A percentile compares a stretch with the other conserved stretches of the same genome.
Conservation (phyloP, 306 rosid genomes). For the Astragalus membranaceus region DNA sequence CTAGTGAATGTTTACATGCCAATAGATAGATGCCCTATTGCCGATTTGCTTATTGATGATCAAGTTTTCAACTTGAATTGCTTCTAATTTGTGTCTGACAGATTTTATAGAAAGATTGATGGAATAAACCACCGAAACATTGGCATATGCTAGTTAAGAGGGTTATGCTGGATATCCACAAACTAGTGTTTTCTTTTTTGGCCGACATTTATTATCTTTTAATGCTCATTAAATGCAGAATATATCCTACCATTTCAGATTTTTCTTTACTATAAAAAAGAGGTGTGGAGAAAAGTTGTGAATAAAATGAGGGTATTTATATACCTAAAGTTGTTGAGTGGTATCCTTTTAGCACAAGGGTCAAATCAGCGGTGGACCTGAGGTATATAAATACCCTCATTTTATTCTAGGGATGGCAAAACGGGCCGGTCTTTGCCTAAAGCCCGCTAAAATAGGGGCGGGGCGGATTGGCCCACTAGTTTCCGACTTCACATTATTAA, state of each 20-base stretch:
- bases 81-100: too few species aligned
- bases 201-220: too few species aligned
- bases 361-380: too few species aligned
- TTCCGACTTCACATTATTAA: too few species aligned
- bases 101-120: too few species aligned
- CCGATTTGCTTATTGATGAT: conserved; percentile 21
- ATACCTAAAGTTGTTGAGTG: neutral
- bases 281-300: conserved; percentile 21
- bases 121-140: conserved; percentile 20
- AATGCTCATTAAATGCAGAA: neutral
- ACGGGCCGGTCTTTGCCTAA: too few species aligned
- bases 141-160: conserved; percentile 13
- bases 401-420: too few species aligned
- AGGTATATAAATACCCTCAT: too few species aligned
- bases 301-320: neutral
- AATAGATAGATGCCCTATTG: conserved; percentile 35
- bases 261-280: neutral
- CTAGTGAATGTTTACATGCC: conserved; percentile 23
- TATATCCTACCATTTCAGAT: neutral
- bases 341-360: neutral
- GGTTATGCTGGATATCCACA: conserved; percentile 18
- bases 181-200: too few species aligned
- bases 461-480: too few species aligned
- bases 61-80: neutral
- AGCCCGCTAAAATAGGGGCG: too few species aligned